Percentiles rank a stretch among this genome's conserved stretches.
Conservation (phyloP, 176 grass and related monocot species). For the Poa annua region DNA sequence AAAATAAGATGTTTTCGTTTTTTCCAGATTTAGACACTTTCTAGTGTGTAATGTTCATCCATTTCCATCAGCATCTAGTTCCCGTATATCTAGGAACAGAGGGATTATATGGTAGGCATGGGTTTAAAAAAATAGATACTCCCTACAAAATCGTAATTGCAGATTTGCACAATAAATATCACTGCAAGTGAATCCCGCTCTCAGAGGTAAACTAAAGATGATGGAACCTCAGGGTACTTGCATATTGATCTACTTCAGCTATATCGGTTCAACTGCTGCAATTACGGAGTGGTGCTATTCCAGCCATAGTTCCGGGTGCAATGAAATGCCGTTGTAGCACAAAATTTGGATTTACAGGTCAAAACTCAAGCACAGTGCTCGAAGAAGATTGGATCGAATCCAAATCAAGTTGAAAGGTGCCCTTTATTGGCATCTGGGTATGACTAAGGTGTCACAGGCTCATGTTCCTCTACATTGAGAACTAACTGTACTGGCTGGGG, state of each 20-base stretch:
- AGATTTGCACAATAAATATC: background rate
- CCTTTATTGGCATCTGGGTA: conserved; percentile 25
- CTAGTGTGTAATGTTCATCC: too few species aligned
- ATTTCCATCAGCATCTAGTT: too few species aligned
- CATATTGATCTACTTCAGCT: background rate
- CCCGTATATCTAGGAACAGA: too few species aligned
- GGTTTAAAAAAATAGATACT: too few species aligned
- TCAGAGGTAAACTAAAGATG: background rate
- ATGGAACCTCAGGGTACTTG: background rate
- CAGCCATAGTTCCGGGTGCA: background rate
- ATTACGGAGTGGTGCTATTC: background rate
- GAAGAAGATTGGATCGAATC: conserved; percentile 10
- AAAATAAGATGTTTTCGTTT: too few species aligned
- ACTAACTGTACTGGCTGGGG: conserved; percentile 23
- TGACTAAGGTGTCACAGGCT: conserved; percentile 6
- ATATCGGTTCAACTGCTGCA: background rate
- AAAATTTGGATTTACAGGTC: conserved; percentile 41
- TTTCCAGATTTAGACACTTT: too few species aligned
- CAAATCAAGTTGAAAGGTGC: background rate
- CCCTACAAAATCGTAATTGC: too few species aligned
- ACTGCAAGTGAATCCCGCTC: background rate
- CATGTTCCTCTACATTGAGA: conserved; percentile 36
- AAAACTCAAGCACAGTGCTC: conserved; percentile 2
- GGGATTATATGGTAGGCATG: too few species aligned
- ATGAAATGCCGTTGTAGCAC: conserved; percentile 3